These are phyloP conservation scores for Plantago rigida DNA, from an alignment of 305 asterid species.

Conservation along the genomic window DNA sequence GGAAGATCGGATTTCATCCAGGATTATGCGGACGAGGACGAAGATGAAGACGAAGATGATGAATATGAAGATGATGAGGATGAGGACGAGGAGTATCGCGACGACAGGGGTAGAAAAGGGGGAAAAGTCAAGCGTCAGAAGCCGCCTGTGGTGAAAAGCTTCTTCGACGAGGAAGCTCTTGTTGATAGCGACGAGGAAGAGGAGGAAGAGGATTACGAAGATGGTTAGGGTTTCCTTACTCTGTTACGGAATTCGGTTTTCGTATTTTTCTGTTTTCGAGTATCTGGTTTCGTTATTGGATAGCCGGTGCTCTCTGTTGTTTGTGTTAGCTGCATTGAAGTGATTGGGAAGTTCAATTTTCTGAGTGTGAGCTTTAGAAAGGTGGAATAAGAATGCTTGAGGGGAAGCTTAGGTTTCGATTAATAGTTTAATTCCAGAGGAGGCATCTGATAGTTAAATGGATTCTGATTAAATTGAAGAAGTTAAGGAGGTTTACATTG, in stretches of 20 bases:
- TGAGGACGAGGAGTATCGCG: conserved; percentile 41
- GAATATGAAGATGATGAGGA: conserved; percentile 68
- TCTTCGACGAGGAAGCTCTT: conserved; percentile 68
- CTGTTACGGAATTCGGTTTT: background rate
- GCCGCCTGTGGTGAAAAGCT: background rate
- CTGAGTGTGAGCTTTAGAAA: no score
- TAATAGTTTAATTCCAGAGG: no score
- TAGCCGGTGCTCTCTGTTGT: background rate
- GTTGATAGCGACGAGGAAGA: conserved; percentile 85
- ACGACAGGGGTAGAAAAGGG: conserved; percentile 28
- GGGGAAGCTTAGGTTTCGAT: no score
- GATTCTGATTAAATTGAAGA: background rate
- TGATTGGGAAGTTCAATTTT: no score
- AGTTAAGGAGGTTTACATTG: background rate
- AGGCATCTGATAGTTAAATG: background rate
- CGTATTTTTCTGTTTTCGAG: background rate
- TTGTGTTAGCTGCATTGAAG: background rate
- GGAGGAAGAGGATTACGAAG: conserved; percentile 89
- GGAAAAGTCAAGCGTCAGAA: background rate
- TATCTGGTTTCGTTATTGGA: background rate
- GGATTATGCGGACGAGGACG: conserved; percentile 68
- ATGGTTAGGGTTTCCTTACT: conserved; percentile 44
- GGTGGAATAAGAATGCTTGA: no score
- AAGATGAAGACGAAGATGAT: conserved; percentile 46
- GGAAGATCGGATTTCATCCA: conserved; percentile 56